Evolutionary conservation across 108 stramenopile genomes (phyloP).

Genomic region (Hondaea fermentalgiana): DNA sequence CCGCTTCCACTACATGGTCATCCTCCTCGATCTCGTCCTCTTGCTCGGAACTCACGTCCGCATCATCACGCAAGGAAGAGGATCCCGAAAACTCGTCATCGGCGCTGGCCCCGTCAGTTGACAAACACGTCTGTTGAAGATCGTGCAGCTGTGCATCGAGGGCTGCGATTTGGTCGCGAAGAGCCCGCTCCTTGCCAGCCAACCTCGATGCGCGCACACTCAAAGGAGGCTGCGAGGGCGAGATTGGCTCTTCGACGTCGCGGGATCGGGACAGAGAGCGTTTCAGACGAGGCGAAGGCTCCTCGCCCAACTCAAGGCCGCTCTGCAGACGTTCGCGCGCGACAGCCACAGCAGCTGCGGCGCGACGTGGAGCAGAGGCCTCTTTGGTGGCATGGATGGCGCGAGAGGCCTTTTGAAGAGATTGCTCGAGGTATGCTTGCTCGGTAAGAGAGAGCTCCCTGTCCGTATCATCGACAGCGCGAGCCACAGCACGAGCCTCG

Average conservation of each 20-base stretch:
- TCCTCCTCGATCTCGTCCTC: too few relatives aligned
- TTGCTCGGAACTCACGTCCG: too few relatives aligned
- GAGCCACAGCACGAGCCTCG: neutral
- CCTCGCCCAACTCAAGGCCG: too few relatives aligned
- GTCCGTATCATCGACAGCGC: neutral
- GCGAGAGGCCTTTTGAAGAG: neutral
- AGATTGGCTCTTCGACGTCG: too few relatives aligned
- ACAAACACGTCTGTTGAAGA: neutral
- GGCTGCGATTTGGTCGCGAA: neutral
- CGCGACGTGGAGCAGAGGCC: neutral
- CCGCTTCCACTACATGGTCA: too few relatives aligned
- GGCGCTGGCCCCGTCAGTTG: neutral
- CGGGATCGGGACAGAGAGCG: too few relatives aligned
- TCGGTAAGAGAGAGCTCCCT: neutral
- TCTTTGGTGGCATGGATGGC: neutral
- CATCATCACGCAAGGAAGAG: too few relatives aligned
- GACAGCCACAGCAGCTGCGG: neutral
- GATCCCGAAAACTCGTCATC: neutral
- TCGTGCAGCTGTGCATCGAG: neutral
- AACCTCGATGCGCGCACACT: neutral
- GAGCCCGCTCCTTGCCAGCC: neutral
- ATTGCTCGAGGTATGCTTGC: neutral
- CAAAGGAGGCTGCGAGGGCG: too few relatives aligned
- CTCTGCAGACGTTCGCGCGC: neutral
- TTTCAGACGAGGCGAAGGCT: too few relatives aligned